These are phyloP conservation scores for Skeletonema marinoi DNA, from an alignment of 108 stramenopile species.

Conservation along the genomic window DNA sequence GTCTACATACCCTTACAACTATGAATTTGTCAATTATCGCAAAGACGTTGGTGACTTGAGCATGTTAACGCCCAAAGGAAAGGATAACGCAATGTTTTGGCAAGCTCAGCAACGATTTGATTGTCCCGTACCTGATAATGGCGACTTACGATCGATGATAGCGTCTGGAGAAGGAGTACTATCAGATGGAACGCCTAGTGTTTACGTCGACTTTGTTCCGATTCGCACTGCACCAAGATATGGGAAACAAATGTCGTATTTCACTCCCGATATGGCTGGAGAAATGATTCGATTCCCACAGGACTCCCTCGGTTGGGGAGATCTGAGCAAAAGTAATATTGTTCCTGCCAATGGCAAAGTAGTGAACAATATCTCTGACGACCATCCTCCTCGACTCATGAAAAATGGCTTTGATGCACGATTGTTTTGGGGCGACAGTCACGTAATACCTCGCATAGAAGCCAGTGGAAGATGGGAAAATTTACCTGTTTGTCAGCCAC, in stretches of 20 bases:
- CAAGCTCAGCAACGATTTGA: slow-evolving; percentile 19
- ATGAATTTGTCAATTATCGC: slow-evolving; percentile 38
- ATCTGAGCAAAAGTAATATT: slow-evolving; percentile 33
- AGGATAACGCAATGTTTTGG: slow-evolving; percentile 44
- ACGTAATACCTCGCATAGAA: slow-evolving; percentile 35
- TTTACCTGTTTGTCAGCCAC: slow-evolving; percentile 33
- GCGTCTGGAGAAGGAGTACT: slow-evolving; percentile 16
- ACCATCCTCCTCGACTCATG: slow-evolving; percentile 32
- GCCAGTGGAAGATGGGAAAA: slow-evolving; percentile 48
- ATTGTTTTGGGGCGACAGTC: slow-evolving; percentile 29
- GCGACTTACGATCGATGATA: slow-evolving; percentile 37
- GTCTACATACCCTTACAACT: slow-evolving; percentile 40
- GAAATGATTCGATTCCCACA: slow-evolving; percentile 30
- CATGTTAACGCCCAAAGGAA: slow-evolving; percentile 33
- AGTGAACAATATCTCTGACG: slow-evolving; percentile 8
- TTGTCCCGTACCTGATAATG: slow-evolving; percentile 39
- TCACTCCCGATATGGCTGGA: slow-evolving; percentile 34
- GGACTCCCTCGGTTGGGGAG: slow-evolving; percentile 21
- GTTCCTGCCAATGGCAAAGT: slow-evolving; percentile 5
- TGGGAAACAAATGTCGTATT: slow-evolving; percentile 44
- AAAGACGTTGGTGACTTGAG: slow-evolving; percentile 30
- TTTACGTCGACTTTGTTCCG: slow-evolving; percentile 65
- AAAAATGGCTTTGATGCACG: slow-evolving; percentile 51
- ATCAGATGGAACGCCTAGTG: slow-evolving; percentile 13
- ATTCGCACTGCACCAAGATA: slow-evolving; percentile 67